These are phyloP conservation scores for Rhododendron simsii DNA, from an alignment of 148 eudicot genomes.

Conservation along the genomic window DNA sequence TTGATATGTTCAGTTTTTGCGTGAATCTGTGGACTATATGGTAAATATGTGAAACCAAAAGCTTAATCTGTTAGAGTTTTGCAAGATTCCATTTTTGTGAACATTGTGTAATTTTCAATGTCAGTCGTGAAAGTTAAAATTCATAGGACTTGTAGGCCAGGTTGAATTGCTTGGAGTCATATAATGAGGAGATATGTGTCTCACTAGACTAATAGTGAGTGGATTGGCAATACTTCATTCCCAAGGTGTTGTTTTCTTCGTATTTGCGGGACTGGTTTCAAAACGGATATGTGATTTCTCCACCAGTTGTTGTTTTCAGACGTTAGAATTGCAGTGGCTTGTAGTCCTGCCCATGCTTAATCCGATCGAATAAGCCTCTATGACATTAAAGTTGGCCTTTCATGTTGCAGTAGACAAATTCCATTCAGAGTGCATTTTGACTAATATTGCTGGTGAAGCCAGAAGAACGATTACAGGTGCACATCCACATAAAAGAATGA, in stretches of 20 bases:
- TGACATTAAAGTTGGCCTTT: neutral
- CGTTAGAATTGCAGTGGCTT: neutral
- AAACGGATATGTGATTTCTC: neutral
- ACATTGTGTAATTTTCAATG: neutral
- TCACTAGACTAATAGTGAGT: neutral
- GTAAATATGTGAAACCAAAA: no score
- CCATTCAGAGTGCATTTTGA: neutral
- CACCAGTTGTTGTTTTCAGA: neutral
- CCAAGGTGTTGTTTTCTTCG: neutral
- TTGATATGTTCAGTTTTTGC: no score
- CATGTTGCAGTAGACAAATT: neutral
- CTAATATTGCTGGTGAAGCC: neutral
- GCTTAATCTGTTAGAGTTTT: no score
- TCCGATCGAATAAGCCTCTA: neutral
- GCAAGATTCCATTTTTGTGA: no score
- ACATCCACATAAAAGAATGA: no score
- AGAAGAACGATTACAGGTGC: neutral
- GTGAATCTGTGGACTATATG: no score
- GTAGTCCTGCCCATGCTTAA: neutral
- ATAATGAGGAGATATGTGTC: neutral
- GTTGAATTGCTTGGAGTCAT: neutral
- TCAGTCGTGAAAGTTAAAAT: neutral
- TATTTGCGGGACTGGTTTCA: neutral
- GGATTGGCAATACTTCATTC: no score
- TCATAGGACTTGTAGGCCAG: neutral